These are phyloP conservation scores for Aspergillus alliaceus DNA, from an alignment of 2,329 filamentous ascomycete genomes.

Conservation along the genomic window DNA sequence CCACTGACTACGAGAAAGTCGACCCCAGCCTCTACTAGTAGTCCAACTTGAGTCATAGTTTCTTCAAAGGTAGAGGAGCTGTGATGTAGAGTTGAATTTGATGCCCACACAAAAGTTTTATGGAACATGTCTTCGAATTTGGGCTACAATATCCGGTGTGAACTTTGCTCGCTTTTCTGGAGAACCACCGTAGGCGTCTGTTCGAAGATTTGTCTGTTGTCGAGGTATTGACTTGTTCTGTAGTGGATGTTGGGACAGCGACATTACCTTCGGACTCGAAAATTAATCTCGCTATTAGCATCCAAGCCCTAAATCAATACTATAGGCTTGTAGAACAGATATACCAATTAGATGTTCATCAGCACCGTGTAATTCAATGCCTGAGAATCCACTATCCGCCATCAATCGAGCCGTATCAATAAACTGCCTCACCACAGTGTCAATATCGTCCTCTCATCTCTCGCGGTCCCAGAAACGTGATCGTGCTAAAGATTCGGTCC, in stretches of 20 bases:
- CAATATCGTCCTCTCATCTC: constrained; percentile 60
- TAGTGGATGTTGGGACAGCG: background rate
- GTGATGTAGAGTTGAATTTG: constrained; percentile 54
- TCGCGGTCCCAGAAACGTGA: constrained; percentile 51
- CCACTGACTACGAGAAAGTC: constrained; percentile 71
- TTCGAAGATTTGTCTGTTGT: constrained; percentile 45
- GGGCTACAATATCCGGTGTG: constrained; percentile 46
- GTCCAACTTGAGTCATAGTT: constrained; percentile 58
- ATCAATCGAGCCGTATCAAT: constrained; percentile 53
- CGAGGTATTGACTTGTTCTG: background rate
- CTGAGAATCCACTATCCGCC: constrained; percentile 53
- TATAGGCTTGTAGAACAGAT: constrained; percentile 7
- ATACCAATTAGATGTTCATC: constrained; percentile 52
- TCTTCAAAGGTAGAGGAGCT: constrained; percentile 44
- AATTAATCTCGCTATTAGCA: constrained; percentile 34
- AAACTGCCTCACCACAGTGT: constrained; percentile 54
- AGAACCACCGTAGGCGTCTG: constrained; percentile 50
- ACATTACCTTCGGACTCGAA: constrained; percentile 35
- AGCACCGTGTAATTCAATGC: constrained; percentile 55
- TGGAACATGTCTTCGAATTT: constrained; percentile 44
- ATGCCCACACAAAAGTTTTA: constrained; percentile 48
- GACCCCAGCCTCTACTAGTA: constrained; percentile 45
- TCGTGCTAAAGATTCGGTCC: constrained; percentile 29
- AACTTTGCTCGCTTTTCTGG: constrained; percentile 48
- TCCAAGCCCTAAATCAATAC: background rate